These are phyloP conservation scores for Ceratobasidium sp. DNA, from an alignment of 1,284 basidiomycete species.

Conservation along the genomic window DNA sequence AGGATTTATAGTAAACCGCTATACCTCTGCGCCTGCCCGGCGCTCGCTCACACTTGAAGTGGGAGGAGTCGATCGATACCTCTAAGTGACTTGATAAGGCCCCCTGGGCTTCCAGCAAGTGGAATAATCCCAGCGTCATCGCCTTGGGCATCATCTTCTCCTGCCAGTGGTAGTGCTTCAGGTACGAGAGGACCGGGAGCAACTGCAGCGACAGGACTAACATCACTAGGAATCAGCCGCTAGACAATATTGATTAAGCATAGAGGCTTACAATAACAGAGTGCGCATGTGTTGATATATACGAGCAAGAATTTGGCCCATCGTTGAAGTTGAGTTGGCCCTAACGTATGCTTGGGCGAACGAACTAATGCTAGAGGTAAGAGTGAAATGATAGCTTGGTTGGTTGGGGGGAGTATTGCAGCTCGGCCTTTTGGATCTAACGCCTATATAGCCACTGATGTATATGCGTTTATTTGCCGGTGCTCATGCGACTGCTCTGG, in stretches of 20 bases:
- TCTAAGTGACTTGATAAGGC: too few relatives aligned
- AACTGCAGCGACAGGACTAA: not conserved
- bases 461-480: not conserved
- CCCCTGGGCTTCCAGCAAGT: too few relatives aligned
- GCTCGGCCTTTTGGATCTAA: not conserved
- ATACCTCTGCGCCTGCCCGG: too few relatives aligned
- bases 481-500: not conserved
- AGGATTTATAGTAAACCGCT: too few relatives aligned
- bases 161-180: not conserved
- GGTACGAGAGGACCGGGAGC: not conserved
- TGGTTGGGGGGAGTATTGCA: too few relatives aligned
- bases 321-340: not conserved
- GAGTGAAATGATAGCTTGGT: not conserved
- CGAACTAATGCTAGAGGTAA: too few relatives aligned
- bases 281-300: not conserved
- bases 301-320: not conserved
- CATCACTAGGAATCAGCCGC: not conserved
- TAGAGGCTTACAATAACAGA: not conserved
- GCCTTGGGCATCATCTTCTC: not conserved
- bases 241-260: not conserved
- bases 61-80: too few relatives aligned
- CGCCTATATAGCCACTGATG: not conserved
- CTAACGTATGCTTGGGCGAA: not conserved
- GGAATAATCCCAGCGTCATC: not conserved
- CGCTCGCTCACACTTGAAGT: too few relatives aligned